Percentiles rank a stretch among this genome's conserved stretches.
These are phyloP conservation scores for Arthrobotrys iridis DNA, from an alignment of 2,329 filamentous ascomycete genomes.

Conservation along the genomic window DNA sequence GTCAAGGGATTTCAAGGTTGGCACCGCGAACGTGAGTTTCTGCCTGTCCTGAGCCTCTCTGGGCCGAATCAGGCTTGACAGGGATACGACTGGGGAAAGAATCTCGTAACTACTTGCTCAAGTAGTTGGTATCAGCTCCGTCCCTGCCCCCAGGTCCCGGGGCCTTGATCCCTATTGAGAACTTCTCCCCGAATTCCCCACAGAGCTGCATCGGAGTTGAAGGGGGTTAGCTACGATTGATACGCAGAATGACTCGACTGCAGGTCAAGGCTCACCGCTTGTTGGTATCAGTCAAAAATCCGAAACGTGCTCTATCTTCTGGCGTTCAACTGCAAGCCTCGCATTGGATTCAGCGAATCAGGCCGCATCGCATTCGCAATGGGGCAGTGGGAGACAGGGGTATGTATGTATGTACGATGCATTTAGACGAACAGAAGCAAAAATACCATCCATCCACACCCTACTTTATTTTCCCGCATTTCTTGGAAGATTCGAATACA, in stretches of 20 bases:
- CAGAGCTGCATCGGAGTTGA: neutral
- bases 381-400: neutral
- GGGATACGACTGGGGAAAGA: neutral
- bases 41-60: no score
- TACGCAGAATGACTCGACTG: neutral
- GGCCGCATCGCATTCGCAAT: constrained; percentile 12
- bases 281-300: no score
- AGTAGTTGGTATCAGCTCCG: no score
- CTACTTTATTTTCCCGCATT: constrained; percentile 1
- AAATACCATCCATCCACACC: no score
- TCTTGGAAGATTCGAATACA: neutral
- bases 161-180: neutral
- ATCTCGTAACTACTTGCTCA: no score
- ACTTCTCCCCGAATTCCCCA: neutral
- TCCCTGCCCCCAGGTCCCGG: neutral
- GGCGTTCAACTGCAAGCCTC: neutral
- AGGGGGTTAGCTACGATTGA: neutral
- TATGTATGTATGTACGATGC: no score
- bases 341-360: neutral
- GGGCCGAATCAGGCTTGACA: neutral
- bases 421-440: constrained; percentile 23
- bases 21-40: neutral
- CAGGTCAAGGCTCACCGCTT: neutral
- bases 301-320: no score
- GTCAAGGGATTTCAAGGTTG: neutral